Conservation (phyloP, 306 rosid genomes). For the Castanopsis chinensis region DNA sequence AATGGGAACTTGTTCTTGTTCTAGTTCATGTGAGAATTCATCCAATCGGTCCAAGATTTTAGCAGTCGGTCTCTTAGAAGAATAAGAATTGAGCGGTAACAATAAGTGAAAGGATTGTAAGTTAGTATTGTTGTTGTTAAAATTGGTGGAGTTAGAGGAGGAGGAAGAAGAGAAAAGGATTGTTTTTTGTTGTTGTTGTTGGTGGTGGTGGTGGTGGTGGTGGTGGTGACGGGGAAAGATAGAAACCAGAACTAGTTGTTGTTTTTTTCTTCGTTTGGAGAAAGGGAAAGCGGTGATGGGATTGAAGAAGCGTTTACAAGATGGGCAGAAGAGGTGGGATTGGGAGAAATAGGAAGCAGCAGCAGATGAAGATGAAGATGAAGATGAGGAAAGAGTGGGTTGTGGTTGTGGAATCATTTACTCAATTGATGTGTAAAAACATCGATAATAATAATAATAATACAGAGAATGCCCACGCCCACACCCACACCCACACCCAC, state of each 20-base stretch:
- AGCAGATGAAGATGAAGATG: no score
- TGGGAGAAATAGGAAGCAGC: no score
- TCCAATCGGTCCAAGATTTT: constrained; percentile 45
- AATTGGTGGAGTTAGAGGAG: no score
- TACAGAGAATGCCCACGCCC: no score
- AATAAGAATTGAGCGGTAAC: no score
- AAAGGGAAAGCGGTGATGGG: constrained; percentile 24
- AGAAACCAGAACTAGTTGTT: constrained; percentile 32
- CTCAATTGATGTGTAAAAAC: no score
- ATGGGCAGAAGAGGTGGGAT: constrained; percentile 42
- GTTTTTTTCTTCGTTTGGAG: constrained; percentile 42
- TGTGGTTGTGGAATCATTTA: no score
- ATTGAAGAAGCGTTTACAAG: constrained; percentile 34
- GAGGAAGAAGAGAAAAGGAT: no score
- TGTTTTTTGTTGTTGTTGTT: constrained; percentile 2
- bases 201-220: constrained; percentile 19
- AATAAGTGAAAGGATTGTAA: constrained; percentile 28
- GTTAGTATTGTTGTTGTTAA: no score
- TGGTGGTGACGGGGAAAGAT: constrained; percentile 42
- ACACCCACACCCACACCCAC: no score
- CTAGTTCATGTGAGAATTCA: background rate
- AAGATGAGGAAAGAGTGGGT: no score
- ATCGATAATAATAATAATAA: no score
- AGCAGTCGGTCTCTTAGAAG: constrained; percentile 24
- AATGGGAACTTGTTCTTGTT: constrained; percentile 25